Evolutionary conservation across 768 basidiomycete genomes (phyloP).

Genomic region (Leccinum imitatum): DNA sequence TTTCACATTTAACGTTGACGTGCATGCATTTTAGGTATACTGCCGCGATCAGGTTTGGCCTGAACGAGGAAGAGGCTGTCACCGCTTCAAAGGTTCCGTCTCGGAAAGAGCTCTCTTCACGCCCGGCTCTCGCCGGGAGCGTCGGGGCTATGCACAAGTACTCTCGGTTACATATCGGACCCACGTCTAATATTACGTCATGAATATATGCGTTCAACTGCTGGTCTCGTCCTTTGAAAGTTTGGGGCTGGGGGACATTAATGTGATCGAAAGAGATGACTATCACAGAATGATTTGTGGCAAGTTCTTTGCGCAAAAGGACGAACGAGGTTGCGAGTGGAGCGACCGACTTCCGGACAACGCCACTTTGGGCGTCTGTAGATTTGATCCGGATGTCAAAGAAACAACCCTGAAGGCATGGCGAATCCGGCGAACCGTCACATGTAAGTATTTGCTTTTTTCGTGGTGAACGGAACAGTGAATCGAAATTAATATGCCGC

Average conservation of each 20-base stretch:
- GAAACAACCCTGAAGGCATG: slow-evolving; percentile 14
- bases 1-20: slow-evolving; percentile 2
- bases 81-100: slow-evolving; percentile 8
- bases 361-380: neutral
- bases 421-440: slow-evolving; percentile 15
- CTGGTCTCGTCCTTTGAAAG: neutral
- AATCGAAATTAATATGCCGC: slow-evolving; percentile 7
- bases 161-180: slow-evolving; percentile 7
- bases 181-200: slow-evolving; percentile 17
- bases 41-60: neutral
- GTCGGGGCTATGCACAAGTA: slow-evolving; percentile 14
- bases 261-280: slow-evolving; percentile 2
- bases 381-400: slow-evolving; percentile 17
- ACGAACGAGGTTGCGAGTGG: neutral
- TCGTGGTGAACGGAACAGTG: slow-evolving; percentile 6
- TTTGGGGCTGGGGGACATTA: neutral
- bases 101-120: neutral
- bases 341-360: slow-evolving; percentile 6
- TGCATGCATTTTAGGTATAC: neutral
- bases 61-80: neutral
- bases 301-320: neutral
- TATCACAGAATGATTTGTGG: neutral
- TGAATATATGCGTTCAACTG: neutral
- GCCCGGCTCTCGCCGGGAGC: neutral
- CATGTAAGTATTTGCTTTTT: slow-evolving; percentile 2